Evolutionary conservation across 768 basidiomycete genomes (phyloP).

Genomic region (Chiua virens): DNA sequence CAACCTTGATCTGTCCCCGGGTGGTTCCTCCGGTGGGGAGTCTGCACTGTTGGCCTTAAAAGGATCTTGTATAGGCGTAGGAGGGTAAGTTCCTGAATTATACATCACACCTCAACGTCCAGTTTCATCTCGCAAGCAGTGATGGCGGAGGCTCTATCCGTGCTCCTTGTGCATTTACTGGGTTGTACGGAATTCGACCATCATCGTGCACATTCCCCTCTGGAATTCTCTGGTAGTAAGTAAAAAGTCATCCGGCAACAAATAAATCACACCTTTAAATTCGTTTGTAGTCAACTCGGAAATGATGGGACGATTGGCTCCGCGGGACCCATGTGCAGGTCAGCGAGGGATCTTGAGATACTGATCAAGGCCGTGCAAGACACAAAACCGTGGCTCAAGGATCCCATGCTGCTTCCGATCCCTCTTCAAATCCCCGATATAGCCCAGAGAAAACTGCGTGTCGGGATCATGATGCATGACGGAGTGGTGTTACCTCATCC

Average conservation of each 20-base stretch:
- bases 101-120: neutral
- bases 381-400: slow-evolving; percentile 41
- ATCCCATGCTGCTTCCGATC: slow-evolving; percentile 36
- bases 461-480: slow-evolving; percentile 35
- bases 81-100: slow-evolving; percentile 30
- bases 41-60: slow-evolving; percentile 46
- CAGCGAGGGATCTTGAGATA: slow-evolving; percentile 27
- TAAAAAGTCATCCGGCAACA: slow-evolving; percentile 5
- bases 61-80: slow-evolving; percentile 46
- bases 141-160: slow-evolving; percentile 40
- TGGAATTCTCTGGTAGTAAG: slow-evolving; percentile 19
- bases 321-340: slow-evolving; percentile 28
- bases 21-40: slow-evolving; percentile 58
- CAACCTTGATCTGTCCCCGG: slow-evolving; percentile 43
- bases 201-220: slow-evolving; percentile 33
- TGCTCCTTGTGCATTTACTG: slow-evolving; percentile 36
- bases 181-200: slow-evolving; percentile 43
- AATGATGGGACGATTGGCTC: slow-evolving; percentile 13
- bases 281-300: slow-evolving; percentile 23
- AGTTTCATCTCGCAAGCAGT: slow-evolving; percentile 10
- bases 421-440: slow-evolving; percentile 24
- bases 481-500: slow-evolving; percentile 39
- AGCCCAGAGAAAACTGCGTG: slow-evolving; percentile 28
- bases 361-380: slow-evolving; percentile 24
- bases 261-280: slow-evolving; percentile 18